phyloP scores from a whole-genome alignment of 257 asterid genomes.

The Solanum pinnatisectum region DNA sequence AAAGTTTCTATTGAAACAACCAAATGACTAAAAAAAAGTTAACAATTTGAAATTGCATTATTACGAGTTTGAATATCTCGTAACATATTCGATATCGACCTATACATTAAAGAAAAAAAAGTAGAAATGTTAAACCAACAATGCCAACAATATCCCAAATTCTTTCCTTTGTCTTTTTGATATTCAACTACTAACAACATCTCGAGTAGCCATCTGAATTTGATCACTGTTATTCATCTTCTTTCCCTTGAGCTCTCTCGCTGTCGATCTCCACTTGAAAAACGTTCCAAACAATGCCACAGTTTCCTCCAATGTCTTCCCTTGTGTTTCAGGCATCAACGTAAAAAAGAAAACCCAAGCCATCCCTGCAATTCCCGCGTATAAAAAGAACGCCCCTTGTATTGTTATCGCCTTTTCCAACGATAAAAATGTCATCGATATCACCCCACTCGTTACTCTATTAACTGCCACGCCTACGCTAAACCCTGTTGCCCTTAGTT shows the following conservation, averaged over 20 bases:
- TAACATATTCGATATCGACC: not conserved
- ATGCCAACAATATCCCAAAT: not conserved
- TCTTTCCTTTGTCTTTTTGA: not conserved
- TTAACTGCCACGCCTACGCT: no score
- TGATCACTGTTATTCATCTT: not conserved
- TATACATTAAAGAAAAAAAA: no score
- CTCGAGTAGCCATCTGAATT: not conserved
- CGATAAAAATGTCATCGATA: slow-evolving; percentile 8
- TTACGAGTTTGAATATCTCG: not conserved
- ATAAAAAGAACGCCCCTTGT: not conserved
- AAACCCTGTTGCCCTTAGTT: slow-evolving; percentile 4
- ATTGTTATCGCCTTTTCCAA: not conserved
- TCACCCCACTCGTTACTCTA: not conserved
- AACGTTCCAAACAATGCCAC: slow-evolving; percentile 7
- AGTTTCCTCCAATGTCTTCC: slow-evolving; percentile 1
- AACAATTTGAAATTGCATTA: not conserved
- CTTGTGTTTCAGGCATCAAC: slow-evolving; percentile 7
- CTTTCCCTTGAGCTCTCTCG: not conserved
- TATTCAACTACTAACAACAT: not conserved
- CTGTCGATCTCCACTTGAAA: not conserved
- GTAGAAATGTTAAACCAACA: not conserved
- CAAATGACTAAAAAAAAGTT: no score
- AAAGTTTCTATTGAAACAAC: not conserved
- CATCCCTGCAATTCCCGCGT: not conserved
- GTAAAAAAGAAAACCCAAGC: not conserved